A percentile compares a stretch with the other conserved stretches of the same genome.
These are phyloP conservation scores for Lactifluus piperatus DNA, from an alignment of 768 basidiomycete species.

Conservation along the genomic window DNA sequence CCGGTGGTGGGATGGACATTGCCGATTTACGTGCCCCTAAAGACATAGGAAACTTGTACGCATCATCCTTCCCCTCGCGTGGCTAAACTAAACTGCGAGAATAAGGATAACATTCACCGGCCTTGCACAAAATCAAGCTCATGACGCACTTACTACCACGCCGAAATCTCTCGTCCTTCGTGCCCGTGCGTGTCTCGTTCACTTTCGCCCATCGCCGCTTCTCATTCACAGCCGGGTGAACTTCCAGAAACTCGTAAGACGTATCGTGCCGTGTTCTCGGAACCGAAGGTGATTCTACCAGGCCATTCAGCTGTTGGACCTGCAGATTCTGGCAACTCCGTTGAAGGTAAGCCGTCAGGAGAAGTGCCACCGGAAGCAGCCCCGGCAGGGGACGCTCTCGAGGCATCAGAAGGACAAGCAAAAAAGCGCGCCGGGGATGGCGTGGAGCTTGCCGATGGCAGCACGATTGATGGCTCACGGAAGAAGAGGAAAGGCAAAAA, in stretches of 20 bases:
- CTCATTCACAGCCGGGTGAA: background rate
- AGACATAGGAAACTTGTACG: slow-evolving; percentile 69
- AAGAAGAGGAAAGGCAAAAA: slow-evolving; percentile 17
- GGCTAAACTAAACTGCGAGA: background rate
- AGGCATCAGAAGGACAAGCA: background rate
- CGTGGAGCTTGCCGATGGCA: background rate
- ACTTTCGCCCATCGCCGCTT: background rate
- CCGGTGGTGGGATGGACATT: slow-evolving; percentile 53
- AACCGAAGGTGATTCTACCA: slow-evolving; percentile 59
- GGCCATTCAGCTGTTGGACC: background rate
- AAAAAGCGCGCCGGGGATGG: background rate
- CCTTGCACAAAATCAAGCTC: slow-evolving; percentile 58
- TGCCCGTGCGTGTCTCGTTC: slow-evolving; percentile 47
- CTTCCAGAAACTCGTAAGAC: slow-evolving; percentile 68
- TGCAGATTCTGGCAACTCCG: background rate
- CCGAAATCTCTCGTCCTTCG: slow-evolving; percentile 63
- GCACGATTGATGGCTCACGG: background rate
- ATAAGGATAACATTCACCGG: slow-evolving; percentile 58
- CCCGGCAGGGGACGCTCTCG: background rate
- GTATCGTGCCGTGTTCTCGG: slow-evolving; percentile 71
- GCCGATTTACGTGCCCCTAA: slow-evolving; percentile 60
- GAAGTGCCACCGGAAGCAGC: background rate
- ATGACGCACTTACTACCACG: slow-evolving; percentile 48
- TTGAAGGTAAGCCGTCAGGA: background rate
- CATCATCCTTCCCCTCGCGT: background rate